Evolutionary conservation across 2,329 filamentous ascomycete genomes (phyloP).

Genomic region (Proliferodiscus dingleyae): DNA sequence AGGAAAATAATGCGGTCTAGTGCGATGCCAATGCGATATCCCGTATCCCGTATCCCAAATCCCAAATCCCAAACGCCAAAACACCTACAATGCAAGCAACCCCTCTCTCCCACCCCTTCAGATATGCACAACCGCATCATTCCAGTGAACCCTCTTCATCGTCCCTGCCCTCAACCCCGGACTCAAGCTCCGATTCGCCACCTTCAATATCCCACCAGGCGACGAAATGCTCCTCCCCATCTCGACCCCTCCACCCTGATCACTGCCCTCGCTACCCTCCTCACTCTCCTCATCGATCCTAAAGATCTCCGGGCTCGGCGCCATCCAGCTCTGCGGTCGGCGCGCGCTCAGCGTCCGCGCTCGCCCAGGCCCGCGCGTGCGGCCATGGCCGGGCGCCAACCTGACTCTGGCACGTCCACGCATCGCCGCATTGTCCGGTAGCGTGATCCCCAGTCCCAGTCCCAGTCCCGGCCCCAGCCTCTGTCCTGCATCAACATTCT

Average conservation of each 20-base stretch:
- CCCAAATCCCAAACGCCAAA: not conserved
- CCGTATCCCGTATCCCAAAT: too few species aligned
- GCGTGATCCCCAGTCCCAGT: conserved; percentile 23
- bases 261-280: conserved; percentile 12
- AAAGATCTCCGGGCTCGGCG: conserved; percentile 30
- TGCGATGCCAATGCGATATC: too few species aligned
- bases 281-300: conserved; percentile 29
- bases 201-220: conserved; percentile 10
- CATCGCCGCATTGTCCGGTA: conserved; percentile 15
- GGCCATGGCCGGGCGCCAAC: conserved; percentile 10
- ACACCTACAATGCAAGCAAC: conserved; percentile 3
- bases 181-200: conserved; percentile 3
- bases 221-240: conserved; percentile 10
- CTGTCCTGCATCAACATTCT: conserved; percentile 7
- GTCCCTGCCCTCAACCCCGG: conserved; percentile 18
- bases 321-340: conserved; percentile 28
- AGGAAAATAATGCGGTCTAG: too few species aligned
- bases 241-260: not conserved
- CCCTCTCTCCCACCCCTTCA: not conserved
- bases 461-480: too few species aligned
- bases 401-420: conserved; percentile 26
- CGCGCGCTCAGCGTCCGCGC: conserved; percentile 23
- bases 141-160: conserved; percentile 32
- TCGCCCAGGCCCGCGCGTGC: conserved; percentile 21
- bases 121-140: conserved; percentile 4